Evolutionary conservation across 169 alveolate species (phyloP), one percentile per base, ranked within the genome.

Genomic region (Plasmodium blacklocki): DNA sequence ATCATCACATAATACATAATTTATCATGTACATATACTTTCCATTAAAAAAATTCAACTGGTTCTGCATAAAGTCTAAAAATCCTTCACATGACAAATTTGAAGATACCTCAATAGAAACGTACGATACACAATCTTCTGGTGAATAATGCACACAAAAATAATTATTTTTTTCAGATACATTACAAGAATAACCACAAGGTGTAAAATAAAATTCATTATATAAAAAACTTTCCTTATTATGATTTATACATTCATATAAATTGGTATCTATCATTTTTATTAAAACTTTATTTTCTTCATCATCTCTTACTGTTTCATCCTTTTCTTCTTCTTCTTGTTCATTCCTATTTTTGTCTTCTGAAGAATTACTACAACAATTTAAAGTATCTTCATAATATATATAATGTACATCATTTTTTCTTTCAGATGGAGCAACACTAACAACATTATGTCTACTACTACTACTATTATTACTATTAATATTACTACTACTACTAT

Each of bases 101-200:
- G 54, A 32, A 3, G 87, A 21, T n/a, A 85, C 43, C 62, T 85
- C 92, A 21, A 85, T 8, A n/a, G 92, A 85, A n/a, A 66, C 83
- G 39, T 85, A 85, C 1, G 92, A 85, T 19, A 85, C 87, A 11
- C 23, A 43, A 26, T 85, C 87, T 59, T 85, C 92, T 3, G 92
- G 92, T 0, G 92, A 71, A 39, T 85, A 85, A 64, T 85, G 92
- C 1, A 72, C 87, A 59, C 92, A 85, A 23, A 71, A 85, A n/a
- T 72, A 85, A 63, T 85, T 85, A 43, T 58, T 85, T 43, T 71
- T 72, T 18, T 85, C 14, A 3, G 68, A 43, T 1, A 60, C 87
- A 39, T 85, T 85, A 56, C 92, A 85, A 6, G 92, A 85, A 60
- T 58, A 85, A 12, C 92, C 92, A 29, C 75, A 85, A 66, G 87